Percentiles rank a stretch among this genome's conserved stretches.
Evolutionary conservation across 257 asterid species (phyloP).

Genomic region (Rhazya stricta): DNA sequence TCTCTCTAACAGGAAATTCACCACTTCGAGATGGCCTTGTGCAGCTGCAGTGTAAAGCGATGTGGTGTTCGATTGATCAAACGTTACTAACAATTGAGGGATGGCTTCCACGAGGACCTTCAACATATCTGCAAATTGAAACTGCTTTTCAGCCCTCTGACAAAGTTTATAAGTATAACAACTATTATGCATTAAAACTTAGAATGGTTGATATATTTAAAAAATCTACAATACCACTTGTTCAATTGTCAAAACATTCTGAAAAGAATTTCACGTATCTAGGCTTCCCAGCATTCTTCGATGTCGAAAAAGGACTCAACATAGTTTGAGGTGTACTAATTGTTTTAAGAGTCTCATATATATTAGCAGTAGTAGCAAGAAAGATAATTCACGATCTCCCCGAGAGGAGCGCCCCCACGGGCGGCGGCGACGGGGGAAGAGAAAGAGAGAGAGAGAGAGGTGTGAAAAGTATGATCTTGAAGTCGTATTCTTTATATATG

Average conservation of each 20-base stretch:
- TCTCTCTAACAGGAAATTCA: conserved; percentile 52
- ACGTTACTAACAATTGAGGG: conserved; percentile 62
- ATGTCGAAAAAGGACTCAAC: neutral
- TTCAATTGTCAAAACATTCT: neutral
- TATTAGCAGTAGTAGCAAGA: no score
- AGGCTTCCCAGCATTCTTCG: neutral
- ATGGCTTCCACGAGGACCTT: conserved; percentile 52
- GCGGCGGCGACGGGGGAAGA: no score
- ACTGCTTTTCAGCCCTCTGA: neutral
- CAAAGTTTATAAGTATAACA: neutral
- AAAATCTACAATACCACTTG: neutral
- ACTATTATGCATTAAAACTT: neutral
- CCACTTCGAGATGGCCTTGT: conserved; percentile 64
- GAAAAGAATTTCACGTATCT: neutral
- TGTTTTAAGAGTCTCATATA: no score
- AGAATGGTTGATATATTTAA: neutral
- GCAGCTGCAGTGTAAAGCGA: conserved; percentile 65
- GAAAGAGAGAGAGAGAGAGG: neutral
- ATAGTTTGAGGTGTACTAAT: neutral
- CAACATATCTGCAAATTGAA: conserved; percentile 42
- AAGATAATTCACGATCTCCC: no score
- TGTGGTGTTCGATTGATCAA: conserved; percentile 68
- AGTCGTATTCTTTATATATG: neutral
- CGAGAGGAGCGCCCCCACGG: no score
- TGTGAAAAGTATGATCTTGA: no score